Evolutionary conservation across 2,329 filamentous ascomycete species (phyloP).

Genomic region (Alternaria consortialis): DNA sequence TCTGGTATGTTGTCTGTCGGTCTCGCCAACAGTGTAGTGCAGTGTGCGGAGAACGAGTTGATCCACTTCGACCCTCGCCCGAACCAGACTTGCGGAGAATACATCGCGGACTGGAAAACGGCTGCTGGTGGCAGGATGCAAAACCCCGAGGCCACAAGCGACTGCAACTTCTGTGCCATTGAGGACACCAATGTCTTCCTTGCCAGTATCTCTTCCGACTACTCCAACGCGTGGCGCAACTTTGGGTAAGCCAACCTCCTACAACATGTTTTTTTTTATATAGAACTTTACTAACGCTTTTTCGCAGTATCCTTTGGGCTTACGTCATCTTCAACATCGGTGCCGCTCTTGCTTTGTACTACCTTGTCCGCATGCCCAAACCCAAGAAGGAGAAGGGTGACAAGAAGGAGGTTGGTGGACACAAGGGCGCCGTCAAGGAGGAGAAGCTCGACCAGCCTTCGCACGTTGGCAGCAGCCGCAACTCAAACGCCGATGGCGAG

Average conservation of each 20-base stretch:
- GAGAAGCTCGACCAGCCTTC: constrained; percentile 14
- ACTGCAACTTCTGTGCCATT: constrained; percentile 56
- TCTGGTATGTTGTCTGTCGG: constrained; percentile 75
- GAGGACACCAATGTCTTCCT: constrained; percentile 56
- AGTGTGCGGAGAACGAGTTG: constrained; percentile 75
- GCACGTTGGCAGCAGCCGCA: constrained; percentile 18
- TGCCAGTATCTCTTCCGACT: constrained; percentile 52
- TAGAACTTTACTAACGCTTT: background rate
- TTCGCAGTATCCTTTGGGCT: constrained; percentile 56
- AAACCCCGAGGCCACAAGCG: constrained; percentile 41
- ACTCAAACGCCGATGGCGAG: constrained; percentile 13
- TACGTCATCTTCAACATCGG: constrained; percentile 63
- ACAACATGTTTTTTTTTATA: too few relatives aligned
- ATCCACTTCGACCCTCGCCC: constrained; percentile 70
- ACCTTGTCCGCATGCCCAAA: constrained; percentile 64
- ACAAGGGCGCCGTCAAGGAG: constrained; percentile 15
- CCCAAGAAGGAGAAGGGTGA: constrained; percentile 52
- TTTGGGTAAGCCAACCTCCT: constrained; percentile 52
- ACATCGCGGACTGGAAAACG: constrained; percentile 48
- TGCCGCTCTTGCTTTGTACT: constrained; percentile 62
- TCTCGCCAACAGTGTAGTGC: constrained; percentile 71
- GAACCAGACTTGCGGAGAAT: constrained; percentile 54
- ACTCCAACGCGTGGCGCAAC: constrained; percentile 61
- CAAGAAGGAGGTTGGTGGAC: constrained; percentile 10
- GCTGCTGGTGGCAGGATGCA: constrained; percentile 49